phyloP scores from a whole-genome alignment of 345 rosid genomes.

The Anacardium occidentale region DNA sequence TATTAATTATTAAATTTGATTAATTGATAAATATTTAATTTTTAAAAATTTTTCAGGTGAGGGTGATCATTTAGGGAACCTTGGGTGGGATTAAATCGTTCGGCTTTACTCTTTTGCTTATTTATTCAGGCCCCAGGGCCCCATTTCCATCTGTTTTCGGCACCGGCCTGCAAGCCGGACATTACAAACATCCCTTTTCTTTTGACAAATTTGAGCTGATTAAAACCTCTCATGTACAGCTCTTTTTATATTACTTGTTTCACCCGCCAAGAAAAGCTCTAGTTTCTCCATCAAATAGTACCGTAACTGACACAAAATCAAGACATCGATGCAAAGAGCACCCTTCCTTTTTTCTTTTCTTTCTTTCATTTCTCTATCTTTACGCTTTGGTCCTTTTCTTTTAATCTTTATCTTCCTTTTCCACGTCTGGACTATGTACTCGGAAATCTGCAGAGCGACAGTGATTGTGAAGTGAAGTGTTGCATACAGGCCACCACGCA shows the following conservation, averaged over 20 bases:
- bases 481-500: too few species aligned
- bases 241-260: background rate
- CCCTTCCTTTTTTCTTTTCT: too few species aligned
- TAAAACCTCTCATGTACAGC: background rate
- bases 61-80: too few species aligned
- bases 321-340: background rate
- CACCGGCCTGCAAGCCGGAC: slow-evolving; percentile 14
- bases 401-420: slow-evolving; percentile 3
- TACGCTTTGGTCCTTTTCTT: background rate
- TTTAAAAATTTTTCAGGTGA: too few species aligned
- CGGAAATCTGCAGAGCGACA: too few species aligned
- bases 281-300: background rate
- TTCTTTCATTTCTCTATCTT: background rate
- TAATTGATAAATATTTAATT: too few species aligned
- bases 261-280: background rate
- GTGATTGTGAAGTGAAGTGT: background rate
- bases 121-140: slow-evolving; percentile 1
- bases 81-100: too few species aligned
- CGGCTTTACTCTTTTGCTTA: too few species aligned
- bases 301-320: background rate
- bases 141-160: slow-evolving; percentile 8
- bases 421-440: slow-evolving; percentile 5
- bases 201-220: background rate
- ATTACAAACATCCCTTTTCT: background rate
- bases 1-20: too few species aligned